Evolutionary conservation across 2,329 filamentous ascomycete species (phyloP).

Genomic region (Colletotrichum incanum): DNA sequence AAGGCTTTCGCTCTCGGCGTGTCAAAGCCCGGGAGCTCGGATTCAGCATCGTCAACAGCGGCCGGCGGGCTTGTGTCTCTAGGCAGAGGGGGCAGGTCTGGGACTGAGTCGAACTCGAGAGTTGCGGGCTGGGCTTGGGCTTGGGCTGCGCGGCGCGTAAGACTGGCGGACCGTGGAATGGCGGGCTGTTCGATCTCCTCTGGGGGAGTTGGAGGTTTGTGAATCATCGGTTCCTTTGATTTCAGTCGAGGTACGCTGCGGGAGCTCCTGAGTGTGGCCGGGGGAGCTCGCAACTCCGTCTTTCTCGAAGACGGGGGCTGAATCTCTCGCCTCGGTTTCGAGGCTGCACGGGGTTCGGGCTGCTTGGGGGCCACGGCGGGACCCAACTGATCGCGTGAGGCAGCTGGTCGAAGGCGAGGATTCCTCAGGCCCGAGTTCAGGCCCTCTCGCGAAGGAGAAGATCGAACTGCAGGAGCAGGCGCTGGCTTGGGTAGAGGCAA

Average conservation of each 20-base stretch:
- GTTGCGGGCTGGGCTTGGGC: neutral
- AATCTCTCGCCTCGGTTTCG: constrained; percentile 39
- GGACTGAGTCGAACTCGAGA: constrained; percentile 26
- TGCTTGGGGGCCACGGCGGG: constrained; percentile 35
- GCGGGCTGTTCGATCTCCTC: constrained; percentile 47
- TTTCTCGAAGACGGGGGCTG: constrained; percentile 43
- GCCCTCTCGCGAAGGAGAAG: constrained; percentile 51
- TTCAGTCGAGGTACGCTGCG: constrained; percentile 35
- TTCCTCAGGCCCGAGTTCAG: constrained; percentile 42
- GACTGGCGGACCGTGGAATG: constrained; percentile 47
- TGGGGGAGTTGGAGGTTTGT: constrained; percentile 32
- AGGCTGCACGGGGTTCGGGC: constrained; percentile 21
- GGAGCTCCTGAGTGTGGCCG: constrained; percentile 12
- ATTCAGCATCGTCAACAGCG: constrained; percentile 43
- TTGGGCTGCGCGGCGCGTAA: constrained; percentile 51
- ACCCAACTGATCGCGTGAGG: constrained; percentile 46
- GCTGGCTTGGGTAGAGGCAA: constrained; percentile 54
- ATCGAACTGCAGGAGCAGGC: constrained; percentile 49
- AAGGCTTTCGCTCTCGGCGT: constrained; percentile 39
- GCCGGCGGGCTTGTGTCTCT: constrained; percentile 16
- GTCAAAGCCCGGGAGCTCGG: constrained; percentile 32
- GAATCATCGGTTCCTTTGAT: constrained; percentile 35
- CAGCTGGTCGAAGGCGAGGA: constrained; percentile 58
- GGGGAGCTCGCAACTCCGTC: constrained; percentile 10
- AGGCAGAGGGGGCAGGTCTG: constrained; percentile 24